These are phyloP conservation scores for Aspergillus nomiae DNA, from an alignment of 2,329 filamentous ascomycete species.

Conservation along the genomic window DNA sequence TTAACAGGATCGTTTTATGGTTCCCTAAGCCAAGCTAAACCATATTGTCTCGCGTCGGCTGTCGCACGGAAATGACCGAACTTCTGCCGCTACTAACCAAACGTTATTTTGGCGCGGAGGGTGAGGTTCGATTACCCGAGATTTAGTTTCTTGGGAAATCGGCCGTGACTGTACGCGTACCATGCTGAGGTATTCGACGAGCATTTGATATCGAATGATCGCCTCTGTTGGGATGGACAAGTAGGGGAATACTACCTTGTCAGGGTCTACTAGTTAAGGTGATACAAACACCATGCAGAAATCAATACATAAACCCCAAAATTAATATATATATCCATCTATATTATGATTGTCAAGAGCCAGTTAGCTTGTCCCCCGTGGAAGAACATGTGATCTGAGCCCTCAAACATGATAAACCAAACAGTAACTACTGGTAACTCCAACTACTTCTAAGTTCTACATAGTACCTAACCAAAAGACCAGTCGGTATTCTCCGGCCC, in stretches of 20 bases:
- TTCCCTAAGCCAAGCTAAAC: background rate
- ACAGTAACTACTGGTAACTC: background rate
- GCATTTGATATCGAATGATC: background rate
- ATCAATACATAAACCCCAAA: background rate
- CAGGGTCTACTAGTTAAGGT: background rate
- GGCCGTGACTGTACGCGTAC: background rate
- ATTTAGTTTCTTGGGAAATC: background rate
- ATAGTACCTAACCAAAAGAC: background rate
- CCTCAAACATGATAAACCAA: slow-evolving; percentile 3
- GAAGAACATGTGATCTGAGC: slow-evolving; percentile 26
- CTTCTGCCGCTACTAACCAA: background rate
- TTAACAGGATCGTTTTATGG: background rate
- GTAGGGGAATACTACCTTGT: too few relatives aligned
- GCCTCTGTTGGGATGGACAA: background rate
- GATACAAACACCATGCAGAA: background rate
- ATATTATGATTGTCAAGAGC: background rate
- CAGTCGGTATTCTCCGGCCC: slow-evolving; percentile 26
- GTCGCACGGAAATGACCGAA: background rate
- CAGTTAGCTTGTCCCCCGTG: slow-evolving; percentile 16
- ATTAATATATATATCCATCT: too few relatives aligned
- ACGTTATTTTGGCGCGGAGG: background rate
- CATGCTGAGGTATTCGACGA: background rate
- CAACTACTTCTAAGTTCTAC: too few relatives aligned
- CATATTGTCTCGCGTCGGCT: background rate
- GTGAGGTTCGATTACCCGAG: background rate